Evolutionary conservation across 2,329 filamentous ascomycete genomes (phyloP).

Genomic region (Daldinia sp.): DNA sequence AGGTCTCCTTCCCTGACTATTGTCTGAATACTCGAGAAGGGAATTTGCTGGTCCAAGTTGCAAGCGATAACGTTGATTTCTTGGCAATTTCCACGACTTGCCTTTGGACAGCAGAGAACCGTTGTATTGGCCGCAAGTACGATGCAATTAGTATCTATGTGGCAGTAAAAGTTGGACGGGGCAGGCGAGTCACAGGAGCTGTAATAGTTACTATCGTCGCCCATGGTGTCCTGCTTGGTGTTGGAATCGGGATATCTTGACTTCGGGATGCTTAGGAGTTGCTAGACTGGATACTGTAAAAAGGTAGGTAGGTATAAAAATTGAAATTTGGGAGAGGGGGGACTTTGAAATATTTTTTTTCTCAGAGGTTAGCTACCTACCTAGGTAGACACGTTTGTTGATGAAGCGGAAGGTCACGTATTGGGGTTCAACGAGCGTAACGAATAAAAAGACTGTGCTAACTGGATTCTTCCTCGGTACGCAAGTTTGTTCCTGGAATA

Average conservation of each 20-base stretch:
- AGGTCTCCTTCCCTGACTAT: neutral
- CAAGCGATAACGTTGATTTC: neutral
- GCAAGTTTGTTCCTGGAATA: neutral
- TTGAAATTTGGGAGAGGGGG: neutral
- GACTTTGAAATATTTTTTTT: neutral
- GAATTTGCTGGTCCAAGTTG: neutral
- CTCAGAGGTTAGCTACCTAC: neutral
- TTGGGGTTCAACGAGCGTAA: neutral
- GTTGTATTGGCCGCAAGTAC: constrained; percentile 1
- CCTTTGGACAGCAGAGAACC: neutral
- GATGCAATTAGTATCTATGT: neutral
- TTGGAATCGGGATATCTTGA: neutral
- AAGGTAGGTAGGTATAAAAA: neutral
- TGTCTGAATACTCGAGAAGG: neutral
- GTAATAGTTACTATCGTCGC: neutral
- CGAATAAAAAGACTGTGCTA: neutral
- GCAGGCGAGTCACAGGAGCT: neutral
- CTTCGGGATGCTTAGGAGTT: neutral
- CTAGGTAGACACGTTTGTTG: no score
- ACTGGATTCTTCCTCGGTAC: neutral
- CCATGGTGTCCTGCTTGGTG: neutral
- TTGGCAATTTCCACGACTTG: neutral
- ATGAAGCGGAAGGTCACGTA: neutral
- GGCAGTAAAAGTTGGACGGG: neutral
- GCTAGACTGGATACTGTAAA: neutral